Evolutionary conservation across 352 stramenopile species (phyloP).

Genomic region (Phytopythium mirpurense): DNA sequence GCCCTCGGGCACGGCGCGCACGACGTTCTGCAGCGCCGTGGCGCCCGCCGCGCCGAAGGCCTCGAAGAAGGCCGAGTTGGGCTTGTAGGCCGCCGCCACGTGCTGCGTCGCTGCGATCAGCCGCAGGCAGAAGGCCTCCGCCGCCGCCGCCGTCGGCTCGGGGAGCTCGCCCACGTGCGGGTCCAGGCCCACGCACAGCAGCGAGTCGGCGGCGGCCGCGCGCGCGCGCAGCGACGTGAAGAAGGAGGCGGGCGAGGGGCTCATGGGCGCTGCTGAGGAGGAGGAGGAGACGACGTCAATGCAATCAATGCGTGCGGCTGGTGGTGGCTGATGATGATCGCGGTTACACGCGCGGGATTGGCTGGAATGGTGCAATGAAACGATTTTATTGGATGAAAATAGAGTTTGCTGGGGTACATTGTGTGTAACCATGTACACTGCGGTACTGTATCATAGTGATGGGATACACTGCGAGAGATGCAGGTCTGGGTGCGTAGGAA

Average conservation of each 20-base stretch:
- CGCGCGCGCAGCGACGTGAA: conserved; percentile 86
- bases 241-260: conserved; percentile 35
- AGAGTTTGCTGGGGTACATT: no score
- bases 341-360: not conserved
- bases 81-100: conserved; percentile 96
- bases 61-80: conserved; percentile 99
- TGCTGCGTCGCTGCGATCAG: conserved; percentile 94
- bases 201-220: conserved; percentile 89
- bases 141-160: conserved; percentile 80
- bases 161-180: conserved; percentile 88
- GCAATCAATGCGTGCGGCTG: no score
- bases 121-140: conserved; percentile 92
- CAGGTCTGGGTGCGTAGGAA: no score
- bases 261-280: not conserved
- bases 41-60: conserved; percentile 85
- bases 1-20: conserved; percentile 80
- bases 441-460: no score
- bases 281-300: no score
- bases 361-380: not conserved
- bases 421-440: no score
- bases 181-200: conserved; percentile 98
- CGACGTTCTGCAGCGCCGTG: conserved; percentile 88
- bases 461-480: no score
- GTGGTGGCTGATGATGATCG: conserved; percentile 1
- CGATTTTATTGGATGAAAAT: conserved; percentile 5